Conservation (phyloP, 768 basidiomycete species). For the Exsudoporus frostii region DNA sequence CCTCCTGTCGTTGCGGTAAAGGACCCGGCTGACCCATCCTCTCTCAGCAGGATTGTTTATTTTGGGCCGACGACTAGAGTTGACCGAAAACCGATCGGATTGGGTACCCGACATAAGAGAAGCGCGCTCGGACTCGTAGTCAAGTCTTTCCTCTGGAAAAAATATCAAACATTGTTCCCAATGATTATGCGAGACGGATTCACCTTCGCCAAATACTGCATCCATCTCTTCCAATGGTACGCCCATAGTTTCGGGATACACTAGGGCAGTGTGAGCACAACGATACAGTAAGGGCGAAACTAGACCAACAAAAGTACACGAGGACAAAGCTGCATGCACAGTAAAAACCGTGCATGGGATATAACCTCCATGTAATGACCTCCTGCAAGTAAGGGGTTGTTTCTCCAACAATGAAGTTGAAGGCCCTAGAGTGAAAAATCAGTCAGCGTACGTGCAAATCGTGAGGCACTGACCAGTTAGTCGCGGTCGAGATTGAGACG, state of each 20-base stretch:
- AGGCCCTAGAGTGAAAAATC: constrained; percentile 42
- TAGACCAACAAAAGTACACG: constrained; percentile 71
- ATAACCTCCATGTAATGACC: constrained; percentile 83
- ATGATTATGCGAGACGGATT: background rate
- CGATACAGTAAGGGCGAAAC: background rate
- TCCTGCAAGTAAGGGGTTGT: constrained; percentile 86
- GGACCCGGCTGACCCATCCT: constrained; percentile 51
- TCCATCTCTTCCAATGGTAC: constrained; percentile 91
- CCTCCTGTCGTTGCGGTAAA: constrained; percentile 41
- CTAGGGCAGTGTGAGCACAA: constrained; percentile 35
- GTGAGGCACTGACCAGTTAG: constrained; percentile 49
- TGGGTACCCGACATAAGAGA: constrained; percentile 46
- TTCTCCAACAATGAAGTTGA: constrained; percentile 89
- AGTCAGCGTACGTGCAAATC: constrained; percentile 1
- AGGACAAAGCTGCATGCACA: constrained; percentile 83
- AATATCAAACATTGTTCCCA: constrained; percentile 15
- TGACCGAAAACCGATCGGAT: constrained; percentile 38
- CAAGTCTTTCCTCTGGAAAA: constrained; percentile 53
- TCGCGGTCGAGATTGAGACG: constrained; percentile 92
- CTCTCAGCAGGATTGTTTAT: constrained; percentile 21
- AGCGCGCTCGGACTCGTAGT: constrained; percentile 62
- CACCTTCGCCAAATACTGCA: constrained; percentile 84
- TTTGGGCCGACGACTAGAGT: constrained; percentile 24
- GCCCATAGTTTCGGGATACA: constrained; percentile 85
- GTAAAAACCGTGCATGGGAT: constrained; percentile 95